Conservation (phyloP, 148 eudicot species). For the Limonium bicolor region DNA sequence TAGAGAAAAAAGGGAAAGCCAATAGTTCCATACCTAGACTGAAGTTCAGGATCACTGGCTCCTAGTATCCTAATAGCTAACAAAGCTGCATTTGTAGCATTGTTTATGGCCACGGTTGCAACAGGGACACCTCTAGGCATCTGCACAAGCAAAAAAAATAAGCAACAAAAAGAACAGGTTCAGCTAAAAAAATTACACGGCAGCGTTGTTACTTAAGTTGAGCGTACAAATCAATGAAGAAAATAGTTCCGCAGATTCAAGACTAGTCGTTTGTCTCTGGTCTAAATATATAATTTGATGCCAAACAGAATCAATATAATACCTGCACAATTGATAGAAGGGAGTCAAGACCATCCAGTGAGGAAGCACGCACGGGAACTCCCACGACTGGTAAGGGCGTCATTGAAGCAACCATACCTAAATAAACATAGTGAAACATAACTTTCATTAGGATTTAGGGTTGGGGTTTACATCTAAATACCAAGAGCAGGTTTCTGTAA, state of each 20-base stretch:
- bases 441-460: too few relatives aligned
- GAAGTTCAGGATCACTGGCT: conserved; percentile 40
- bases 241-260: too few relatives aligned
- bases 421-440: too few relatives aligned
- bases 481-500: too few relatives aligned
- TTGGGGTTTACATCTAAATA: too few relatives aligned
- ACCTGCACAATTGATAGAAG: conserved; percentile 96
- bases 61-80: conserved; percentile 81
- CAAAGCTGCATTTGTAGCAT: conserved; percentile 87
- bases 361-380: conserved; percentile 77
- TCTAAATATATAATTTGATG: too few relatives aligned
- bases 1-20: background rate
- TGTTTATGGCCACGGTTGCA: conserved; percentile 89
- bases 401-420: conserved; percentile 97
- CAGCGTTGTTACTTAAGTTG: too few relatives aligned
- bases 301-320: too few relatives aligned
- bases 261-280: too few relatives aligned
- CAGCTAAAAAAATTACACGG: background rate
- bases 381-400: conserved; percentile 94
- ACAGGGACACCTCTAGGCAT: conserved; percentile 99
- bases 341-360: conserved; percentile 87
- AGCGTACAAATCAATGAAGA: too few relatives aligned
- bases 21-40: conserved; percentile 59
- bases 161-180: background rate
- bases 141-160: conserved; percentile 25